Evolutionary conservation across 2,329 filamentous ascomycete genomes (phyloP).

Genomic region (Verticillium klebahnii): DNA sequence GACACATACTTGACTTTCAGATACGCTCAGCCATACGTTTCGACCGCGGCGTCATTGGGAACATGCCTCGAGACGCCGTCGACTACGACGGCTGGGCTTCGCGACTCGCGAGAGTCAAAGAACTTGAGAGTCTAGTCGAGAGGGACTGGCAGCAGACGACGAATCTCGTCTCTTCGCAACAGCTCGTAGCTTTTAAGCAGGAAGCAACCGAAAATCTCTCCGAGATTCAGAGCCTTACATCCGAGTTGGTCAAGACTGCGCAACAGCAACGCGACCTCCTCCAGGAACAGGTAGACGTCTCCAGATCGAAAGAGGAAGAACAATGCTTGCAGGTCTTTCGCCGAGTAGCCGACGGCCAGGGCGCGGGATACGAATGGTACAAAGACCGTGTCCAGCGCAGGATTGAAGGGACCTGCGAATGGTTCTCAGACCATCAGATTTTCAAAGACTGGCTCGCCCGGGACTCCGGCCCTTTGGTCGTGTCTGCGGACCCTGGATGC

Average conservation of each 20-base stretch:
- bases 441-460: slow-evolving; percentile 2
- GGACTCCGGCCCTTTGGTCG: background rate
- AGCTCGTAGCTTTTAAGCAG: background rate
- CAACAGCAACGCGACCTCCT: background rate
- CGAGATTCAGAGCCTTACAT: background rate
- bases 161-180: too few species aligned
- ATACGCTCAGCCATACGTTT: slow-evolving; percentile 26
- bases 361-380: background rate
- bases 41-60: slow-evolving; percentile 13
- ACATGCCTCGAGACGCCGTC: slow-evolving; percentile 11
- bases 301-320: background rate
- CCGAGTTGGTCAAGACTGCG: background rate
- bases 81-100: slow-evolving; percentile 14
- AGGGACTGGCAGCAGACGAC: background rate
- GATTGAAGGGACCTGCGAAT: slow-evolving; percentile 8
- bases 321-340: background rate
- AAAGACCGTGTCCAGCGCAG: background rate
- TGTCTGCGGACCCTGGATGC: slow-evolving; percentile 7
- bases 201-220: background rate
- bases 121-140: background rate
- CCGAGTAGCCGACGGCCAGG: background rate
- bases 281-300: background rate
- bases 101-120: slow-evolving; percentile 4
- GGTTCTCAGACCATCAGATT: background rate
- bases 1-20: slow-evolving; percentile 28